These are phyloP conservation scores for Phytophthora fragariaefolia DNA, from an alignment of 352 stramenopile species.

Conservation along the genomic window DNA sequence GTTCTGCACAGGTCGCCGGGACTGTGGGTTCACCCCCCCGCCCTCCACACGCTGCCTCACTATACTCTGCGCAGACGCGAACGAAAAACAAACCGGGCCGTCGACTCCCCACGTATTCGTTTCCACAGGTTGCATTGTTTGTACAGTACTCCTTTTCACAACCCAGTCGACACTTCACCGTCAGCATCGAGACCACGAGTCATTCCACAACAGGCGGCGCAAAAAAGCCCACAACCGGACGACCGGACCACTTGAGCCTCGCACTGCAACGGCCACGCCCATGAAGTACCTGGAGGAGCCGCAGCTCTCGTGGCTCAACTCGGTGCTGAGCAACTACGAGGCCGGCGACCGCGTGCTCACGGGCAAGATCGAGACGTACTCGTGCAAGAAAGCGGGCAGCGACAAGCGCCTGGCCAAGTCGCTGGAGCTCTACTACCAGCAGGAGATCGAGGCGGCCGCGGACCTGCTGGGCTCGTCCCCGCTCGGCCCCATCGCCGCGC, in stretches of 20 bases:
- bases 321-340: slow-evolving; percentile 85
- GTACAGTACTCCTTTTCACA: no score
- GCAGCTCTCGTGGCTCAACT: slow-evolving; percentile 90
- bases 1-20: not conserved
- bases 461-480: slow-evolving; percentile 73
- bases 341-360: slow-evolving; percentile 89
- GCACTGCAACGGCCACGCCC: no score
- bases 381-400: slow-evolving; percentile 92
- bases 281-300: slow-evolving; percentile 96
- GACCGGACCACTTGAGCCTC: no score
- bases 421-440: slow-evolving; percentile 89
- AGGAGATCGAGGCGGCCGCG: slow-evolving; percentile 69
- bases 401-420: slow-evolving; percentile 93
- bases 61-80: no score
- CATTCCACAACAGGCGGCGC: slow-evolving; percentile 16
- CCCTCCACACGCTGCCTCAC: no score
- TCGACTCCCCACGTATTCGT: not conserved
- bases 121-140: no score
- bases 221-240: not conserved
- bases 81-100: not conserved
- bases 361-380: slow-evolving; percentile 92
- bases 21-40: not conserved
- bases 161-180: not conserved
- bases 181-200: not conserved
- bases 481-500: slow-evolving; percentile 79